Evolutionary conservation across 2,329 filamentous ascomycete genomes (phyloP).

Genomic region (Berkeleyomyces rouxiae): DNA sequence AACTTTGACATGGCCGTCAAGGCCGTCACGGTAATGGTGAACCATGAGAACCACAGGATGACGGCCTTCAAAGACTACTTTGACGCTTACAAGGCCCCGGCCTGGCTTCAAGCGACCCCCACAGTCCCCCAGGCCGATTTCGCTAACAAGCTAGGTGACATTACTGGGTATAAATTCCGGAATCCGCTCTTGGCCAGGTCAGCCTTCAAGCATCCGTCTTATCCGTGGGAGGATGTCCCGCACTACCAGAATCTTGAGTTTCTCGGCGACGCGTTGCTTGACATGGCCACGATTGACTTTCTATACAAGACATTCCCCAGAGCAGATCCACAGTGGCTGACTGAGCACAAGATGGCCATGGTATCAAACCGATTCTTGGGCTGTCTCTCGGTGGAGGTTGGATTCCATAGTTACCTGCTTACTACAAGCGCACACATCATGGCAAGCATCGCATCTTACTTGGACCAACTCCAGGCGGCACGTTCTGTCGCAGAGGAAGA

Average conservation of each 20-base stretch:
- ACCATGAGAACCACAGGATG: constrained; percentile 52
- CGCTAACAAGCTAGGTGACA: constrained; percentile 43
- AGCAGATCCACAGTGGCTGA: constrained; percentile 88
- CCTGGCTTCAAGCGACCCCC: constrained; percentile 47
- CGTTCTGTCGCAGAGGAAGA: constrained; percentile 18
- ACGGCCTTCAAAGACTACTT: constrained; percentile 57
- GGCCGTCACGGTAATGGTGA: constrained; percentile 53
- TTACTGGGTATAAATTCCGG: constrained; percentile 47
- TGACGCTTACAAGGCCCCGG: constrained; percentile 47
- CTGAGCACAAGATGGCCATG: constrained; percentile 99
- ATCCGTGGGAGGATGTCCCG: constrained; percentile 58
- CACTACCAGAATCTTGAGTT: constrained; percentile 88
- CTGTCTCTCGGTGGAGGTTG: constrained; percentile 60
- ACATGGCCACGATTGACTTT: constrained; percentile 70
- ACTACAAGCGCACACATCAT: constrained; percentile 28
- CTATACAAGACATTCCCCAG: constrained; percentile 61
- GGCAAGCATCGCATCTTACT: constrained; percentile 5
- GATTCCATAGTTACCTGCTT: constrained; percentile 58
- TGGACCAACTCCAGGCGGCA: constrained; percentile 21
- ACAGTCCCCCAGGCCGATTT: constrained; percentile 55
- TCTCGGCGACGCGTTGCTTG: constrained; percentile 72
- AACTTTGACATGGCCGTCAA: constrained; percentile 40
- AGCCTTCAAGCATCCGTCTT: constrained; percentile 78
- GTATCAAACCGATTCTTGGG: constrained; percentile 90
- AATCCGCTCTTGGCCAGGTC: constrained; percentile 63